Evolutionary conservation across 345 rosid species (phyloP).

Genomic region (Lumnitzera littorea): DNA sequence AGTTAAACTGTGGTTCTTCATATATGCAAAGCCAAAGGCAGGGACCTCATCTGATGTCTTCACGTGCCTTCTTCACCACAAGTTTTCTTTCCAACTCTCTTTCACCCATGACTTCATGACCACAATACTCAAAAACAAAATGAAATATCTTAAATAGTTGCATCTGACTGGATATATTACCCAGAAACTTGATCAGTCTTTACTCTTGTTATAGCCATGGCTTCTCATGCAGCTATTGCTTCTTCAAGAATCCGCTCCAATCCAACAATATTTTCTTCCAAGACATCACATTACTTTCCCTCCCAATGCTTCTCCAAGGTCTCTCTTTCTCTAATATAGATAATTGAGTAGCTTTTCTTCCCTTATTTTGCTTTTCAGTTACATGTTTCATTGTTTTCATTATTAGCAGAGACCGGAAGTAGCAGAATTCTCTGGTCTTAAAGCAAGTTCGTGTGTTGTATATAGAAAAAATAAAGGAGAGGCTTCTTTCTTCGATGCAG

Average conservation of each 20-base stretch:
- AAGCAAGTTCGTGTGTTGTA: conserved; percentile 33
- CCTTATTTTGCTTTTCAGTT: not conserved
- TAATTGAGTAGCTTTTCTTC: not conserved
- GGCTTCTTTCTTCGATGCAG: conserved; percentile 60
- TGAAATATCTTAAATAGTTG: no score
- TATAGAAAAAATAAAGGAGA: conserved; percentile 34
- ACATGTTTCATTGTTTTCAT: conserved; percentile 3
- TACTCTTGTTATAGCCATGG: conserved; percentile 52
- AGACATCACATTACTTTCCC: conserved; percentile 43
- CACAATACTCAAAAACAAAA: conserved; percentile 6
- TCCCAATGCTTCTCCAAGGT: conserved; percentile 80
- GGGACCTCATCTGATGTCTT: conserved; percentile 8
- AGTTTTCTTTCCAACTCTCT: conserved; percentile 25
- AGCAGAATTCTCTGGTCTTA: conserved; percentile 72
- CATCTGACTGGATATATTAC: no score
- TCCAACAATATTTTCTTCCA: conserved; percentile 48
- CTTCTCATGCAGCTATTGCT: conserved; percentile 88
- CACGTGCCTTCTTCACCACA: conserved; percentile 45
- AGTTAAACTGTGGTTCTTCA: no score
- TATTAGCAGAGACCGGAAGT: conserved; percentile 58
- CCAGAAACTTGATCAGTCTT: not conserved
- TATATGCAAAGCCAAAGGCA: no score
- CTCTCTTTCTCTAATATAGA: not conserved
- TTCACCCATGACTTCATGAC: conserved; percentile 28
- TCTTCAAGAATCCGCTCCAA: conserved; percentile 62